Conservation (phyloP, 805 yeast genomes). For the Monosporozyma aerobia region DNA sequence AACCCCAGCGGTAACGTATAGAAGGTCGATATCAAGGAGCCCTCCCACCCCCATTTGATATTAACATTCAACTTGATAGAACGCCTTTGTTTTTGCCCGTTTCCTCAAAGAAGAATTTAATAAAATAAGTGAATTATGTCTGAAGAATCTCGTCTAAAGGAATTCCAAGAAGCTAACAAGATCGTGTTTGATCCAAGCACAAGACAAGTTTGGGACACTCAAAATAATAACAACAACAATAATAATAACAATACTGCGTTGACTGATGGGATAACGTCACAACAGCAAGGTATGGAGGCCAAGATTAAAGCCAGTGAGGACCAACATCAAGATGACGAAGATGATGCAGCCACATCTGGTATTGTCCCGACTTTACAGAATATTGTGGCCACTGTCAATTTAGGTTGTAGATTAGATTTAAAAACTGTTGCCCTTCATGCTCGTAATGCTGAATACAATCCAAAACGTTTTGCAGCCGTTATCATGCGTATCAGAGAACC, state of each 20-base stretch:
- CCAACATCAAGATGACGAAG: slow-evolving; percentile 27
- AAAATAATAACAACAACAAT: slow-evolving; percentile 10
- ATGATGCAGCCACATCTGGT: slow-evolving; percentile 78
- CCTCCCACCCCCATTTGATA: neutral
- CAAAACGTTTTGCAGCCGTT: slow-evolving; percentile 98
- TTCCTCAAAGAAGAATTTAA: neutral
- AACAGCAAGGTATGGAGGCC: neutral
- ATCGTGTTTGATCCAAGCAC: slow-evolving; percentile 31
- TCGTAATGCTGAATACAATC: slow-evolving; percentile 97
- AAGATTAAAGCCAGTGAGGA: slow-evolving; percentile 1
- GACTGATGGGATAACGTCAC: neutral
- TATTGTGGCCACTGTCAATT: slow-evolving; percentile 94
- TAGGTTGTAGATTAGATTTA: slow-evolving; percentile 91
- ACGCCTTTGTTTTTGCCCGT: neutral
- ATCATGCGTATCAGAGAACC: slow-evolving; percentile 99
- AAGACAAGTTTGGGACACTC: slow-evolving; percentile 31
- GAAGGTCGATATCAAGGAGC: neutral
- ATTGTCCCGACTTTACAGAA: slow-evolving; percentile 90
- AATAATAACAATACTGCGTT: neutral
- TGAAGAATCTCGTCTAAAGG: slow-evolving; percentile 27
- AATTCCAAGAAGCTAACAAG: slow-evolving; percentile 29
- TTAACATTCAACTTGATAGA: neutral
- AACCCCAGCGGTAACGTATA: neutral
- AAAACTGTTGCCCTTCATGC: slow-evolving; percentile 97
- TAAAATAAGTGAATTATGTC: slow-evolving; percentile 15